Percentiles rank a stretch among this genome's conserved stretches.
Conservation (phyloP, 257 asterid genomes). For the Forsythia suspensa region DNA sequence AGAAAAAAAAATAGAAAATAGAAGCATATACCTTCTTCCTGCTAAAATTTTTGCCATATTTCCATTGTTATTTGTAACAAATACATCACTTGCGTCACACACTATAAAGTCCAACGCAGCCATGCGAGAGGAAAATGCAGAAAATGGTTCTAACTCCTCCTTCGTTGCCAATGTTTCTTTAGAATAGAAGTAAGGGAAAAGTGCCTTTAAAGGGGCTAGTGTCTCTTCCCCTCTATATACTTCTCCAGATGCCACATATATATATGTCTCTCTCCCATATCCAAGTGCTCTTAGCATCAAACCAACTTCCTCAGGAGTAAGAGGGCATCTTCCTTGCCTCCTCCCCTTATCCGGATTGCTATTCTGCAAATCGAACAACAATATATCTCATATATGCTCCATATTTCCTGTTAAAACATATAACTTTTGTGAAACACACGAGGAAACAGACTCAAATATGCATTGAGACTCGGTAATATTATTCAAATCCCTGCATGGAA, state of each 20-base stretch:
- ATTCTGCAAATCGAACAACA: conserved; percentile 52
- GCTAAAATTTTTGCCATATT: conserved; percentile 98
- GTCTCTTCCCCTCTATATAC: conserved; percentile 93
- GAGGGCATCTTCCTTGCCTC: conserved; percentile 98
- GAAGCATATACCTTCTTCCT: conserved; percentile 72
- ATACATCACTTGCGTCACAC: conserved; percentile 94
- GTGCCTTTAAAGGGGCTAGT: conserved; percentile 85
- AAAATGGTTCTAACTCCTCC: conserved; percentile 74
- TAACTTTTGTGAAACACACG: neutral
- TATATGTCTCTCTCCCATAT: conserved; percentile 69
- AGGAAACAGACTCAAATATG: neutral
- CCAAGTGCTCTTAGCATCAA: conserved; percentile 94
- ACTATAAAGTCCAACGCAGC: conserved; percentile 95
- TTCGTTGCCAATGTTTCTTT: conserved; percentile 73
- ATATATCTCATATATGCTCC: conserved; percentile 23
- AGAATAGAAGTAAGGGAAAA: conserved; percentile 86
- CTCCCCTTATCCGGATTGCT: conserved; percentile 88
- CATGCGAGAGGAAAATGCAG: conserved; percentile 87
- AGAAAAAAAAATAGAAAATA: conserved; percentile 1
- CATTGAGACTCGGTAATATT: neutral
- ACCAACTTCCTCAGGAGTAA: conserved; percentile 98
- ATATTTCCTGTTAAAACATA: conserved; percentile 3
- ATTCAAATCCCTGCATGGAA: neutral
- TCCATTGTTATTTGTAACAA: conserved; percentile 95
- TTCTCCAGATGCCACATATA: conserved; percentile 98